phyloP scores from a whole-genome alignment of 805 yeast genomes.

The Blastobotrys chiropterorum region DNA sequence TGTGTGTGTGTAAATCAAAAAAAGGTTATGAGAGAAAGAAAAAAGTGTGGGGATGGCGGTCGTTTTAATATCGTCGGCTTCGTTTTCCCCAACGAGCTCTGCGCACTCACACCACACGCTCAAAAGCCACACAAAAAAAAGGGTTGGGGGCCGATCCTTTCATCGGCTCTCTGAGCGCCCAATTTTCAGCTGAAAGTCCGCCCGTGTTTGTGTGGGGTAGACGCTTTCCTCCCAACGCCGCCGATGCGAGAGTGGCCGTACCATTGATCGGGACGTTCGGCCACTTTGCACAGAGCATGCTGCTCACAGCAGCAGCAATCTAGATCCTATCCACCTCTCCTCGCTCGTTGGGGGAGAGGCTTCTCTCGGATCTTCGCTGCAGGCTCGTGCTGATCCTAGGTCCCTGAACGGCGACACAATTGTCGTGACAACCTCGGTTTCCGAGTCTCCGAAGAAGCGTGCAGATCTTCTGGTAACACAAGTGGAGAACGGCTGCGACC shows the following conservation, averaged over 20 bases:
- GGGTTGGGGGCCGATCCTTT: not conserved
- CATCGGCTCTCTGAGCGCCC: too few species aligned
- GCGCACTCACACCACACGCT: not conserved
- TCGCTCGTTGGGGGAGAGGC: too few species aligned
- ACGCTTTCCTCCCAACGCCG: not conserved
- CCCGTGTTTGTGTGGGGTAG: not conserved
- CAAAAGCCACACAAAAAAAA: not conserved
- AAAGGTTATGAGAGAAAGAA: not conserved
- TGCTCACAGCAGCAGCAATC: too few species aligned
- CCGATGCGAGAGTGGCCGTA: too few species aligned
- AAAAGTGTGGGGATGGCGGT: not conserved
- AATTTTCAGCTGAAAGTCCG: not conserved
- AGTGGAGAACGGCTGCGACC: too few species aligned
- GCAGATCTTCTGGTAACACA: too few species aligned
- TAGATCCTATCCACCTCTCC: too few species aligned
- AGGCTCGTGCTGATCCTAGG: too few species aligned
- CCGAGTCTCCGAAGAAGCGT: not conserved
- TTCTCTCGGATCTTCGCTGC: not conserved
- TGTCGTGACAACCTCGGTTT: not conserved
- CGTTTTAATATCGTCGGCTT: not conserved
- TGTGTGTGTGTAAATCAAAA: not conserved
- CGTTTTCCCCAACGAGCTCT: not conserved
- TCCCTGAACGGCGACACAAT: too few species aligned
- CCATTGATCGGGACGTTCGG: too few species aligned
- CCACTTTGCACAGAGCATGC: too few species aligned